These are phyloP conservation scores for Besnoitia besnoiti DNA, from an alignment of 169 alveolate species.

Conservation along the genomic window DNA sequence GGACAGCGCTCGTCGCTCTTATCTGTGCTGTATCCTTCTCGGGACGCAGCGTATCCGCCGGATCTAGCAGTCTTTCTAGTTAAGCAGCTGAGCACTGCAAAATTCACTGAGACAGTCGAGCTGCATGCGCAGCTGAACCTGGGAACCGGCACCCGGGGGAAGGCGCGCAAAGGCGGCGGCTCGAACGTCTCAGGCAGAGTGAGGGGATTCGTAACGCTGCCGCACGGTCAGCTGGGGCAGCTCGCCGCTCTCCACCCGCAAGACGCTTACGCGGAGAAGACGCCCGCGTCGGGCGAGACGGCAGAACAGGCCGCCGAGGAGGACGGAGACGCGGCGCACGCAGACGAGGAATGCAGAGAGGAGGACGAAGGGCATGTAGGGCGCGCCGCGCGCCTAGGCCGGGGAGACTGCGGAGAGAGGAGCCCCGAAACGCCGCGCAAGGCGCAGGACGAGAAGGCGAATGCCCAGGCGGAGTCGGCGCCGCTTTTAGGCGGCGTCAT, in stretches of 20 bases:
- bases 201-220: constrained; percentile 43
- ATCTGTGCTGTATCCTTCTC: constrained; percentile 1
- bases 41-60: constrained; percentile 19
- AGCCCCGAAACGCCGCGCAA: not conserved
- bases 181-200: not conserved
- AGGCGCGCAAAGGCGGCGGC: not conserved
- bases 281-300: not conserved
- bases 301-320: not conserved
- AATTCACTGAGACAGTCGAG: constrained; percentile 42
- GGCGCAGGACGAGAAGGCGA: not conserved
- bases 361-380: not conserved
- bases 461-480: not conserved
- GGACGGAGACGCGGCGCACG: not conserved
- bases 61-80: not conserved
- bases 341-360: not conserved
- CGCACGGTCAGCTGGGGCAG: constrained; percentile 41
- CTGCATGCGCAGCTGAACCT: constrained; percentile 59
- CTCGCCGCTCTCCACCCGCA: not conserved
- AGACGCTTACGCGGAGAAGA: not conserved
- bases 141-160: constrained; percentile 8
- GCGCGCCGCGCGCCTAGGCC: not conserved
- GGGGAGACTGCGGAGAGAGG: not conserved
- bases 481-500: not conserved
- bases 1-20: not conserved
- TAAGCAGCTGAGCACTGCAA: constrained; percentile 42